These are phyloP conservation scores for Amylostereum areolatum DNA, from an alignment of 1,284 basidiomycete species.

Conservation along the genomic window DNA sequence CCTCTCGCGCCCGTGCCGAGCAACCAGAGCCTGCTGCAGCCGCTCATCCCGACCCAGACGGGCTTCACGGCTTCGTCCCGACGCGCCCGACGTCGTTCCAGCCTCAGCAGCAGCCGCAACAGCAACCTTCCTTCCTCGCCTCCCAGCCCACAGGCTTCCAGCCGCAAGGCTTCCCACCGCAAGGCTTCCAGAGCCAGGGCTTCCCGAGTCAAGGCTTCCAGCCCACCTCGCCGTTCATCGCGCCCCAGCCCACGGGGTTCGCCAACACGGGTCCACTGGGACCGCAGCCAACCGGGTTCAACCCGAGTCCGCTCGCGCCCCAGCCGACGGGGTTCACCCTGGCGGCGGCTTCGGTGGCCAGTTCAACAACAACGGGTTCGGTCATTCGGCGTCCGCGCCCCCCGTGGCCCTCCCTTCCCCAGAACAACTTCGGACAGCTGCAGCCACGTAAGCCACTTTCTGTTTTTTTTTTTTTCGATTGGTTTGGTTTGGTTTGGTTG, in stretches of 20 bases:
- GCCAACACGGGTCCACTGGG: conserved; percentile 22
- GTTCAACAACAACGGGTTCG: conserved; percentile 40
- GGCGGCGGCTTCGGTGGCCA: conserved; percentile 49
- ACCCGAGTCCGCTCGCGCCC: conserved; percentile 23
- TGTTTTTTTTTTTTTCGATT: not conserved
- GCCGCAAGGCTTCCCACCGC: conserved; percentile 7
- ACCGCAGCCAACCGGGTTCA: conserved; percentile 28
- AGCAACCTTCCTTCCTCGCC: no score
- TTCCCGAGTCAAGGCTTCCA: conserved; percentile 29
- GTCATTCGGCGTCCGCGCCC: conserved; percentile 27
- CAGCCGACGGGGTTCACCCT: conserved; percentile 57
- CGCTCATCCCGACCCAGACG: conserved; percentile 77
- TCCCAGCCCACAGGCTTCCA: conserved; percentile 39
- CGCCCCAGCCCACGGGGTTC: conserved; percentile 30
- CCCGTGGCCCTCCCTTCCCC: not conserved
- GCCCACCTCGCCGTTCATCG: conserved; percentile 17
- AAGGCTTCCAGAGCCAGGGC: conserved; percentile 16
- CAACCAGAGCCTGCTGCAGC: conserved; percentile 85
- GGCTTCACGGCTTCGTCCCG: conserved; percentile 79
- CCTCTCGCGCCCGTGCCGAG: conserved; percentile 87
- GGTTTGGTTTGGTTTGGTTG: no score
- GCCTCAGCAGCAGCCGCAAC: no score
- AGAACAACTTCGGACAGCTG: not conserved
- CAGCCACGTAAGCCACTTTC: not conserved
- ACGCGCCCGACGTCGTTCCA: conserved; percentile 24